Conservation (phyloP, 108 stramenopile species). For the Skeletonema costatum region DNA sequence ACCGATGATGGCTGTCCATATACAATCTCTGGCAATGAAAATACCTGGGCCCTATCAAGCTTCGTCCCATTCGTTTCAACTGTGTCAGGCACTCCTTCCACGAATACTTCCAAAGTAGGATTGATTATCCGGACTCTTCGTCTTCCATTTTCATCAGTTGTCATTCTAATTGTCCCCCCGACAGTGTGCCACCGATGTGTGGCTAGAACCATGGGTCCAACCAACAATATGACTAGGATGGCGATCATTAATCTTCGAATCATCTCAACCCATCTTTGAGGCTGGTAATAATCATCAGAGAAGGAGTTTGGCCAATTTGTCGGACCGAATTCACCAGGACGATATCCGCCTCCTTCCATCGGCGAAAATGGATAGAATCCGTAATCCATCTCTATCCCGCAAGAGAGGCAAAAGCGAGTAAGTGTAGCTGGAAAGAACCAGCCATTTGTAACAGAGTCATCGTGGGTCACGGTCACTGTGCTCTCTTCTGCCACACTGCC, state of each 20-base stretch:
- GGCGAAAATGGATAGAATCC: slow-evolving; percentile 6
- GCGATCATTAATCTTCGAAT: slow-evolving; percentile 36
- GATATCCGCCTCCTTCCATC: neutral
- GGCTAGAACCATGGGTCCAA: slow-evolving; percentile 25
- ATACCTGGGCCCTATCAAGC: slow-evolving; percentile 43
- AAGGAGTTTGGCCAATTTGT: neutral
- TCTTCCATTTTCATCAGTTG: slow-evolving; percentile 31
- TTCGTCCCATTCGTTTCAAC: slow-evolving; percentile 41
- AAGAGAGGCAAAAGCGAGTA: slow-evolving; percentile 34
- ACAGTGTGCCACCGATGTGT: slow-evolving; percentile 31
- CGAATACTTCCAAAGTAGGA: slow-evolving; percentile 33
- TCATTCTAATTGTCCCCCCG: slow-evolving; percentile 32
- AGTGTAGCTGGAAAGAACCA: slow-evolving; percentile 40
- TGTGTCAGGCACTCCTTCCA: slow-evolving; percentile 24
- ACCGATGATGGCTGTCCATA: neutral
- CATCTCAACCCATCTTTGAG: slow-evolving; percentile 24
- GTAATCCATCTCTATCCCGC: slow-evolving; percentile 11
- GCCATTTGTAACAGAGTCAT: slow-evolving; percentile 21
- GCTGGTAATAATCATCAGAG: neutral
- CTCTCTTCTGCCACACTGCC: neutral
- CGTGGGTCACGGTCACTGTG: neutral
- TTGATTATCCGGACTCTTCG: slow-evolving; percentile 27
- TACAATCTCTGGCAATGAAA: slow-evolving; percentile 36
- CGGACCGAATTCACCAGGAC: neutral
- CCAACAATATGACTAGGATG: slow-evolving; percentile 23